Conservation (phyloP, 148 eudicot species). For the Arctostaphylos glauca region DNA sequence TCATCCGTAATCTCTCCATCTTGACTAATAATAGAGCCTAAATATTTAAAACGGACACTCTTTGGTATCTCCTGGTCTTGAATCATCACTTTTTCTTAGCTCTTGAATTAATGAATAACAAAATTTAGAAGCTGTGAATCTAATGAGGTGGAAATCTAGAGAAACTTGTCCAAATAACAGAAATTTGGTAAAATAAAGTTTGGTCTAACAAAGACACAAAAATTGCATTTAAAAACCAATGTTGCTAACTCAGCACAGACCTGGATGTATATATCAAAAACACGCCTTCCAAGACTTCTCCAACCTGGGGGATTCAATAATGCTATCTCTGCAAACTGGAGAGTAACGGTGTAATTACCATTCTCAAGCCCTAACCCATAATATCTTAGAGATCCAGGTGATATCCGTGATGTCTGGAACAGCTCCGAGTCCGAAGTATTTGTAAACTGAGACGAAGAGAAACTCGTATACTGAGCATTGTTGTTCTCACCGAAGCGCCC, state of each 20-base stretch:
- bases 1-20: too few relatives aligned
- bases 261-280: slow-evolving; percentile 80
- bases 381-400: slow-evolving; percentile 76
- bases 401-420: slow-evolving; percentile 61
- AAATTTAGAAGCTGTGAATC: background rate
- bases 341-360: slow-evolving; percentile 65
- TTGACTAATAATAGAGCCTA: too few relatives aligned
- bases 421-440: slow-evolving; percentile 61
- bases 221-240: background rate
- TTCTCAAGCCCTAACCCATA: slow-evolving; percentile 79
- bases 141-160: background rate
- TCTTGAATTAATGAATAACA: background rate
- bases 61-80: too few relatives aligned
- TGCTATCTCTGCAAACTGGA: slow-evolving; percentile 68
- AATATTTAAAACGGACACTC: too few relatives aligned
- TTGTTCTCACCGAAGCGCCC: slow-evolving; percentile 42
- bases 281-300: slow-evolving; percentile 70
- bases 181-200: too few relatives aligned
- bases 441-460: slow-evolving; percentile 37
- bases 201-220: background rate
- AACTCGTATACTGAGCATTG: slow-evolving; percentile 33
- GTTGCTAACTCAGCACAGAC: slow-evolving; percentile 27
- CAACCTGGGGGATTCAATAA: slow-evolving; percentile 38
- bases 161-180: too few relatives aligned
- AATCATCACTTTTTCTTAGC: too few relatives aligned